Evolutionary conservation across 345 rosid genomes (phyloP).

Genomic region (Brassica rapa): DNA sequence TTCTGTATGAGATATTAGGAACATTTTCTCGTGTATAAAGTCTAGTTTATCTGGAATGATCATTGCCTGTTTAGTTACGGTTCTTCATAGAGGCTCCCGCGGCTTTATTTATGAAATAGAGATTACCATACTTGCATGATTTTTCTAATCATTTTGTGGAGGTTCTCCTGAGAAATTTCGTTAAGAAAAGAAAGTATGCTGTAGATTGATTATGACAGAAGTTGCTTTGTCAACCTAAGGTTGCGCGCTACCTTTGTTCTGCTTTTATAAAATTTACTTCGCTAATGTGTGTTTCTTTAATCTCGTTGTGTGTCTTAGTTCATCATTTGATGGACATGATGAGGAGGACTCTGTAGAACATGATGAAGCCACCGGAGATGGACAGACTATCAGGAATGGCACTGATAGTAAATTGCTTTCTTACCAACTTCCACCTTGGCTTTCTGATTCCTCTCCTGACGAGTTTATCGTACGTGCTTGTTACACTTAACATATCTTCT

Average conservation of each 20-base stretch:
- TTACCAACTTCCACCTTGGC: slow-evolving; percentile 79
- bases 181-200: neutral
- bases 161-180: slow-evolving; percentile 2
- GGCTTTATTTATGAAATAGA: neutral
- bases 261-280: neutral
- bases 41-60: slow-evolving; percentile 8
- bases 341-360: slow-evolving; percentile 69
- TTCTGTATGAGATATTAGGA: slow-evolving; percentile 3
- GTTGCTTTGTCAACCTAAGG: slow-evolving; percentile 15
- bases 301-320: slow-evolving; percentile 50
- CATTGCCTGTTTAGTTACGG: slow-evolving; percentile 2
- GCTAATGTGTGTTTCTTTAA: slow-evolving; percentile 18
- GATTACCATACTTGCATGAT: slow-evolving; percentile 7
- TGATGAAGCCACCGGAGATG: slow-evolving; percentile 61
- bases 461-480: slow-evolving; percentile 74
- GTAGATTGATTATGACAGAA: slow-evolving; percentile 23
- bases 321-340: slow-evolving; percentile 81
- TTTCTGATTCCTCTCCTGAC: slow-evolving; percentile 84
- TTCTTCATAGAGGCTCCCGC: slow-evolving; percentile 5
- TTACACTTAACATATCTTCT: slow-evolving; percentile 21
- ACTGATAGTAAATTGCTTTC: slow-evolving; percentile 57
- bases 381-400: slow-evolving; percentile 55
- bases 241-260: slow-evolving; percentile 19
- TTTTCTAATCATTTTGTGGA: slow-evolving; percentile 13
- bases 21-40: neutral